Evolutionary conservation across 1,284 basidiomycete species (phyloP), one percentile per base, ranked within the genome.

Genomic region (Coniferiporia weirii): DNA sequence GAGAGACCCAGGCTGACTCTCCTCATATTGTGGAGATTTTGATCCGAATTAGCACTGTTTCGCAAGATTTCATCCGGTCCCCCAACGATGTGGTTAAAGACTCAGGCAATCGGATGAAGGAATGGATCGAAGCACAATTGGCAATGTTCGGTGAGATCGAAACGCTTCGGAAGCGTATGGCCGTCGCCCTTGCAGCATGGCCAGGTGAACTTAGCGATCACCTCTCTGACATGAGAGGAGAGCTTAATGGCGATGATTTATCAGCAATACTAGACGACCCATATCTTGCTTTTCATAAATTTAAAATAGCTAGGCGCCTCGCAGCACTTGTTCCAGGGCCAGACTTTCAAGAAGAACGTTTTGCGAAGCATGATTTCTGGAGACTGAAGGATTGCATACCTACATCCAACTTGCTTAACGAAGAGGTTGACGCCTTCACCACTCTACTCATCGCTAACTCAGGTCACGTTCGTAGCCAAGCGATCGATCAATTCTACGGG

Each of bases 341-440:
- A 4, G 65, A 71, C 8, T 76, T 79, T 45, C 68, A 72, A 19
- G 70, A 72, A 56, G 69, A 69, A 2, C 74, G 75, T 27, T 90
- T 90, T 61, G 72, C 81, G 2, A 73, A 71, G 54, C 75, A 75
- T 1, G 84, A 88, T 63, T 94, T 95, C 69, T 95, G 93, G 93
- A 79, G 82, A 43, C 73, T 95, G 65, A 92, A 91, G 67, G 81
- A 84, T 17, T 84, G 79, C 64, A 87, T 94, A 44, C 87, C 87
- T 2, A 59, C 75, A 1, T 64, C 65, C 1, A 71, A 76, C 2
- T 70, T 90, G 32, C 79, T 82, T 43, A 76, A 77, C 40, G 82
- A 84, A 36, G 90, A 93, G 63, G 76, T 87, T 4, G 75, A 83
- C 52, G 88, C 89, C 0, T 93, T 95, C 64, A 79, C 87, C n/a